Conservation (phyloP, 495 filamentous ascomycete species). For the Penicillium egyptiacum region DNA sequence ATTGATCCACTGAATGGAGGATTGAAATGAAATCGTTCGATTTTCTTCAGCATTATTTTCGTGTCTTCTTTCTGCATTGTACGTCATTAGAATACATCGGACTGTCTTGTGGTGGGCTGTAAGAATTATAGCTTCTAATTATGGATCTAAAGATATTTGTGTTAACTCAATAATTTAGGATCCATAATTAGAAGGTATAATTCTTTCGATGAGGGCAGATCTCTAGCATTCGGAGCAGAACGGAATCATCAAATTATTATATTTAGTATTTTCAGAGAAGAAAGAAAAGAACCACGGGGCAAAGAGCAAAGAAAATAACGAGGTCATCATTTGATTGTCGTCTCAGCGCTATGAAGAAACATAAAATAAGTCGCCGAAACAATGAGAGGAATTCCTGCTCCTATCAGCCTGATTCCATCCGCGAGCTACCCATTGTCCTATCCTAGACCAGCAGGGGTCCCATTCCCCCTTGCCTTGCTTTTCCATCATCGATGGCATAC, state of each 20-base stretch:
- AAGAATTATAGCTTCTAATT: too few relatives aligned
- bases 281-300: neutral
- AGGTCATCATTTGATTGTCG: conserved; percentile 40
- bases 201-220: neutral
- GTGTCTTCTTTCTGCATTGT: neutral
- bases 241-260: neutral
- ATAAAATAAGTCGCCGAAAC: conserved; percentile 27
- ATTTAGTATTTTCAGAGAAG: conserved; percentile 2
- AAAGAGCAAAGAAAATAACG: conserved; percentile 11
- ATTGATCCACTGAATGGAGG: neutral
- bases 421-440: conserved; percentile 1
- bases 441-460: neutral
- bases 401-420: conserved; percentile 20
- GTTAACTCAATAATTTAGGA: too few relatives aligned
- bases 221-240: neutral
- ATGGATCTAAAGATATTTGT: too few relatives aligned
- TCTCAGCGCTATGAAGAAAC: conserved; percentile 40
- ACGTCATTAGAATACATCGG: neutral
- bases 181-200: too few relatives aligned
- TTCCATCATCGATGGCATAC: neutral
- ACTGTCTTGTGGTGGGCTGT: neutral
- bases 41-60: neutral
- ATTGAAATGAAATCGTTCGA: neutral
- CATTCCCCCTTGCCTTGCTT: neutral
- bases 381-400: conserved; percentile 44